phyloP scores from a whole-genome alignment of 306 rosid genomes.

The Luffa acutangula region DNA sequence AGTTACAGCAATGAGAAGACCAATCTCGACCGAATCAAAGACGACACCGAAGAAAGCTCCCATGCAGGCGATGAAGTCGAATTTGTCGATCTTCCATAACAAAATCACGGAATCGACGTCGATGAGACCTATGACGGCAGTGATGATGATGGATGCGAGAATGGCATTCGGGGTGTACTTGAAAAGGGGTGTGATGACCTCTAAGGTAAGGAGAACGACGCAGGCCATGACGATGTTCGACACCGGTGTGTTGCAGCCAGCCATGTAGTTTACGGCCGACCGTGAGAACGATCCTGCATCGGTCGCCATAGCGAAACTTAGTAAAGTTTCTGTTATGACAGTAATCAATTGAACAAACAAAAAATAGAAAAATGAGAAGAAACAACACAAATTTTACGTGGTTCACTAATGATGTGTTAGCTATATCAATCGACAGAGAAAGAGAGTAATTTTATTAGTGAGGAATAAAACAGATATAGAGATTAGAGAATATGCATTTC shows the following conservation, averaged over 20 bases:
- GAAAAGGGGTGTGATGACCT: slow-evolving; percentile 59
- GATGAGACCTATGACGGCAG: slow-evolving; percentile 43
- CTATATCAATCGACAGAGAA: no score
- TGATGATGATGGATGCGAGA: slow-evolving; percentile 64
- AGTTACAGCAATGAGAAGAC: slow-evolving; percentile 63
- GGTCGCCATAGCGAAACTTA: not conserved
- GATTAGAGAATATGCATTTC: no score
- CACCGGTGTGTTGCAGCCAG: slow-evolving; percentile 73
- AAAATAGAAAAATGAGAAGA: no score
- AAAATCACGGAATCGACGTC: slow-evolving; percentile 39
- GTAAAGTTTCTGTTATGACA: not conserved
- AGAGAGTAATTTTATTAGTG: no score
- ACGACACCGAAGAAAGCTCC: slow-evolving; percentile 92
- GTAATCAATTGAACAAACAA: no score
- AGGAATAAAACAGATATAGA: no score
- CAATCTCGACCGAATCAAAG: slow-evolving; percentile 65
- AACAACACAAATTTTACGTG: no score
- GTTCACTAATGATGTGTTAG: no score
- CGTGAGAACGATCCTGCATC: slow-evolving; percentile 73
- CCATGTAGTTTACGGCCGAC: slow-evolving; percentile 78
- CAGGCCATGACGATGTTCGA: slow-evolving; percentile 75
- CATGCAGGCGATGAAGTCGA: slow-evolving; percentile 74
- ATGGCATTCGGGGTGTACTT: slow-evolving; percentile 88
- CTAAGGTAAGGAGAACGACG: slow-evolving; percentile 46
- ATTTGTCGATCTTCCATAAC: slow-evolving; percentile 72